Evolutionary conservation across 257 asterid genomes (phyloP), one percentile per base, ranked within the genome.

Genomic region (Lavandula angustifolia): DNA sequence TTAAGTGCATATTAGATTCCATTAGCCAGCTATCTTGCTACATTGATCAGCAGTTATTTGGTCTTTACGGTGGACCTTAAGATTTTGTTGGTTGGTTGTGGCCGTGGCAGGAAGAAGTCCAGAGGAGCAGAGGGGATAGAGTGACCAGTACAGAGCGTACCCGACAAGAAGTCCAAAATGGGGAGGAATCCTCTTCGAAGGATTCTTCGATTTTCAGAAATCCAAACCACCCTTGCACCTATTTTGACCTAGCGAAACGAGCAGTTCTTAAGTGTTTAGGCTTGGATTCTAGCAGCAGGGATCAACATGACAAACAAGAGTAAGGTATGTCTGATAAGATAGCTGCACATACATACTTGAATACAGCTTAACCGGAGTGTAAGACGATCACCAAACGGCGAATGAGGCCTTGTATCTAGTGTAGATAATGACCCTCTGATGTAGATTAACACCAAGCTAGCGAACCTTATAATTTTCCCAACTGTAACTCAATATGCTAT

Each of bases 211-310:
- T 71, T 32, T 75, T 75, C 58, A 67, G 67, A 29, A 61, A 52
- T 50, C 62, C 79, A 42, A 72, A 69, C 63, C 91, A 84, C 74
- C 91, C 91, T 62, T 84, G 91, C 81, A 75, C 71, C 76, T 79
- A 34, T 69, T 51, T 84, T 22, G 80, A 75, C 69, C 75, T 42
- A 50, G 84, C 78, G 11, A 84, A 76, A 73, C 79, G 66, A 68
- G 87, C 91, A 6, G 55, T 84, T 65, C 69, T 84, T 4, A 84
- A 81, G 82, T 84, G 91, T 67, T 75, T 84, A 48, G 91, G 91
- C 74, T 66, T 84, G 61, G 86, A 77, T 70, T 67, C 82, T 27
- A 51, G 62, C 64, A 50, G 34, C 40, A 27, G 49, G n/a, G 71
- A 63, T 56, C 69, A 42, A 63, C 80, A 69, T 17, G 68, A 52